Evolutionary conservation across 2,329 filamentous ascomycete species (phyloP).

Genomic region (Clarireedia sp.): DNA sequence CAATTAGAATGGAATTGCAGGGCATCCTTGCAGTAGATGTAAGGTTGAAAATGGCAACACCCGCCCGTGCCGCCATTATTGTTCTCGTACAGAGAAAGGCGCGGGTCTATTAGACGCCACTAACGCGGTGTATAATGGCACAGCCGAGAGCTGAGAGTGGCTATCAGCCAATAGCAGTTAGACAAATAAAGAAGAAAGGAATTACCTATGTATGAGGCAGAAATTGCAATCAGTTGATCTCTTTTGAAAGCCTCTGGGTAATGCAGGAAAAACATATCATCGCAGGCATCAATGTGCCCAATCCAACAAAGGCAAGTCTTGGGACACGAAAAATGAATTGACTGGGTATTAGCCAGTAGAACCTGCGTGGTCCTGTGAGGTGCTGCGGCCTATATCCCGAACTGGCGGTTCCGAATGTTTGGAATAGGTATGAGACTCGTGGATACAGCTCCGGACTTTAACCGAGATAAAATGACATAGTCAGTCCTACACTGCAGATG

Average conservation of each 20-base stretch:
- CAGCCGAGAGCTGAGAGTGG: not conserved
- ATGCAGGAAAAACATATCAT: no score
- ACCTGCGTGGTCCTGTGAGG: not conserved
- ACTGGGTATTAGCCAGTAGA: not conserved
- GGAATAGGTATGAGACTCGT: not conserved
- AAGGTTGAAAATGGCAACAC: not conserved
- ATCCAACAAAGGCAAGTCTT: not conserved
- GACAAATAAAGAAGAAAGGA: no score
- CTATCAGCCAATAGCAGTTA: not conserved
- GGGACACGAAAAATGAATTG: not conserved
- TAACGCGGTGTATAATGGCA: conserved; percentile 1
- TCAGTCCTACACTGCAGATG: no score
- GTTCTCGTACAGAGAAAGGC: not conserved
- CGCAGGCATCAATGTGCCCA: not conserved
- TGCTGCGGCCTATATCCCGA: not conserved
- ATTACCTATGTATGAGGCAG: no score
- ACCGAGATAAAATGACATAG: not conserved
- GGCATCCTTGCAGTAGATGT: not conserved
- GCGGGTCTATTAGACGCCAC: conserved; percentile 7
- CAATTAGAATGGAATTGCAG: not conserved
- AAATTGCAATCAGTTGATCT: no score
- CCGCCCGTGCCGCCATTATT: conserved; percentile 1
- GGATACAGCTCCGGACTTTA: not conserved
- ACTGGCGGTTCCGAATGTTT: not conserved
- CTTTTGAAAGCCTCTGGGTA: not conserved